A percentile compares a stretch with the other conserved stretches of the same genome.
Conservation (phyloP, 352 stramenopile genomes). For the Phytophthora pluvialis region DNA sequence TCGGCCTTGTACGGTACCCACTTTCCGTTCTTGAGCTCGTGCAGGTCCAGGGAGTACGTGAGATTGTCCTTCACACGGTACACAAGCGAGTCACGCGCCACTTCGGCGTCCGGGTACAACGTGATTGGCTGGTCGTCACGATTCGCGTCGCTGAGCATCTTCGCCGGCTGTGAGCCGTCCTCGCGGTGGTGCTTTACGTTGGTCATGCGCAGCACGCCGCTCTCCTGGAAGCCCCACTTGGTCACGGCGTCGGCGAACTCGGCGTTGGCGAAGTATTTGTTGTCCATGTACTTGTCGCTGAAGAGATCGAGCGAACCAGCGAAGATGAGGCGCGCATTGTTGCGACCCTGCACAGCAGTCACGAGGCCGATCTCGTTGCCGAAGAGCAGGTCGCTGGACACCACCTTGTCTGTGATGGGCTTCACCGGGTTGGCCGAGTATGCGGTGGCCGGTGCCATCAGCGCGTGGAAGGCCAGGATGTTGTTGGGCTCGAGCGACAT, state of each 20-base stretch:
- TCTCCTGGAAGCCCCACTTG: conserved; percentile 90
- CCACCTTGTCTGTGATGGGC: conserved; percentile 63
- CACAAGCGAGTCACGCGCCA: conserved; percentile 90
- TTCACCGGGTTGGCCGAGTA: conserved; percentile 88
- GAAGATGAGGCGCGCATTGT: conserved; percentile 92
- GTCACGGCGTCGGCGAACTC: conserved; percentile 72
- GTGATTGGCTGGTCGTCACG: conserved; percentile 89
- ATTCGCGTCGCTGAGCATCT: conserved; percentile 91
- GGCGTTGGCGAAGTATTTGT: conserved; percentile 70
- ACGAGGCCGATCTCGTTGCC: conserved; percentile 84
- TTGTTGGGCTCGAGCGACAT: conserved; percentile 86
- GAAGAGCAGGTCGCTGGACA: conserved; percentile 70
- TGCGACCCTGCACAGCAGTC: conserved; percentile 87
- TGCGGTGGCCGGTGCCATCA: conserved; percentile 77
- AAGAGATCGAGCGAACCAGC: conserved; percentile 90
- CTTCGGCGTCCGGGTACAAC: conserved; percentile 88
- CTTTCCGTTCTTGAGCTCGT: conserved; percentile 83
- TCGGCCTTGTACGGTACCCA: conserved; percentile 82
- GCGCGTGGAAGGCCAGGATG: conserved; percentile 80
- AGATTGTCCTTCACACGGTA: conserved; percentile 95
- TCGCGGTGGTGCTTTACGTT: conserved; percentile 88
- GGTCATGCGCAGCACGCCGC: conserved; percentile 85
- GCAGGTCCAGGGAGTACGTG: conserved; percentile 90
- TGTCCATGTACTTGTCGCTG: conserved; percentile 84
- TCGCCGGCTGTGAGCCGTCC: conserved; percentile 83